Conservation (phyloP, 805 yeast genomes). For the Candida yuanshanica region DNA sequence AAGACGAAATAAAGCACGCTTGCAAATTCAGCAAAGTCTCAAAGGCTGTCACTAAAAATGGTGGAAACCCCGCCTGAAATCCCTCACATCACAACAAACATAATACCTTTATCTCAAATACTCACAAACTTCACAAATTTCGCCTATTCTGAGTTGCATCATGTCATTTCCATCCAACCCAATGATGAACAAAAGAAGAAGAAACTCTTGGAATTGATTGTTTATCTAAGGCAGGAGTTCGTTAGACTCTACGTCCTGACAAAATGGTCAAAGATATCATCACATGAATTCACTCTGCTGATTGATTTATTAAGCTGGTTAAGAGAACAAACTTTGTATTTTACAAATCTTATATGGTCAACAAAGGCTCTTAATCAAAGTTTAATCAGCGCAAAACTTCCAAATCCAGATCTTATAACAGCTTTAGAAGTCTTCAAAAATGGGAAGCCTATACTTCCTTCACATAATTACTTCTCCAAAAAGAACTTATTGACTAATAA, state of each 20-base stretch:
- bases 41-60: neutral
- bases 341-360: conserved; percentile 55
- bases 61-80: conserved; percentile 33
- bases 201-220: conserved; percentile 60
- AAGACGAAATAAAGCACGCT: no score
- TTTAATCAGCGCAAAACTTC: conserved; percentile 83
- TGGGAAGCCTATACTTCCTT: conserved; percentile 71
- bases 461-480: conserved; percentile 48
- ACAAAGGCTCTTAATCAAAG: conserved; percentile 63
- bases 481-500: conserved; percentile 44
- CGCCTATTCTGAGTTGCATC: conserved; percentile 57
- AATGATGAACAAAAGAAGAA: conserved; percentile 62
- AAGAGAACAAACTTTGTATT: conserved; percentile 69
- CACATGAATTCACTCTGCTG: conserved; percentile 63
- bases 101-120: conserved; percentile 57
- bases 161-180: conserved; percentile 54
- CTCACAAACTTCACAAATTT: conserved; percentile 54
- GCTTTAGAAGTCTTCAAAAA: conserved; percentile 77
- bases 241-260: conserved; percentile 78
- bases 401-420: conserved; percentile 85
- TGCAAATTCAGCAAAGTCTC: no score
- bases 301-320: conserved; percentile 90
- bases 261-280: conserved; percentile 76
- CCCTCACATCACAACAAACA: conserved; percentile 71
- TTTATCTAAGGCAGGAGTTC: conserved; percentile 74